A percentile compares a stretch with the other conserved stretches of the same genome.
Evolutionary conservation across 2,329 filamentous ascomycete genomes (phyloP).

Genomic region (Pseudomassariella vexata): DNA sequence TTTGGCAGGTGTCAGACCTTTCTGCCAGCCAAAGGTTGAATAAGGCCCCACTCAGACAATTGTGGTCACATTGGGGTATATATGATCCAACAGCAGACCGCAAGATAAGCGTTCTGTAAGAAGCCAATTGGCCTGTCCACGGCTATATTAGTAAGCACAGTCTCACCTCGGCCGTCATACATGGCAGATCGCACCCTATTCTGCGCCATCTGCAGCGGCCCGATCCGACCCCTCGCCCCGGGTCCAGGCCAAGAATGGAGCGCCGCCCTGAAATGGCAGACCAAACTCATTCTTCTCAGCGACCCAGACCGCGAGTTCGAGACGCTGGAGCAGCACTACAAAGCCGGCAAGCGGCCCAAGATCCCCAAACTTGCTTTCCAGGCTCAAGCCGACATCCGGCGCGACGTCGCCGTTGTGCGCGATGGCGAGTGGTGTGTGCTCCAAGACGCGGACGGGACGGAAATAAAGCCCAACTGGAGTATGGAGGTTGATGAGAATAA

Average conservation of each 20-base stretch:
- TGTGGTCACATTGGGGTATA: no score
- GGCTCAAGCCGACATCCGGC: constrained; percentile 8
- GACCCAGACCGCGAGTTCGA: constrained; percentile 14
- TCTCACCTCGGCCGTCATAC: no score
- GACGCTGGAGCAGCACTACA: constrained; percentile 10
- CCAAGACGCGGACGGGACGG: background rate
- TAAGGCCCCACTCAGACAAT: no score
- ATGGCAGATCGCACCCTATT: constrained; percentile 6
- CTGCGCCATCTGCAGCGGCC: constrained; percentile 12
- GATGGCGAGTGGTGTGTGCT: constrained; percentile 1
- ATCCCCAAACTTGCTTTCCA: constrained; percentile 2
- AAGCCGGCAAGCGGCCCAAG: constrained; percentile 10
- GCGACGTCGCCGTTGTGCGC: constrained; percentile 6
- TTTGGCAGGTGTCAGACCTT: no score
- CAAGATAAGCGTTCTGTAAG: no score
- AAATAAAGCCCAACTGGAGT: constrained; percentile 7
- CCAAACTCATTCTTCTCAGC: constrained; percentile 11
- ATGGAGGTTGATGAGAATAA: constrained; percentile 7
- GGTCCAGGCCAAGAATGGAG: background rate
- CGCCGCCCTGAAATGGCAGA: constrained; percentile 9
- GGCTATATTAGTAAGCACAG: no score
- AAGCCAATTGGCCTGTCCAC: no score
- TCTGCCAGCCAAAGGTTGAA: no score
- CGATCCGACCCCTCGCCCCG: constrained; percentile 4
- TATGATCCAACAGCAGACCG: no score